Percentiles rank a stretch among this genome's conserved stretches.
Conservation (phyloP, 2,329 filamentous ascomycete genomes). For the Fusarium ramigenum region DNA sequence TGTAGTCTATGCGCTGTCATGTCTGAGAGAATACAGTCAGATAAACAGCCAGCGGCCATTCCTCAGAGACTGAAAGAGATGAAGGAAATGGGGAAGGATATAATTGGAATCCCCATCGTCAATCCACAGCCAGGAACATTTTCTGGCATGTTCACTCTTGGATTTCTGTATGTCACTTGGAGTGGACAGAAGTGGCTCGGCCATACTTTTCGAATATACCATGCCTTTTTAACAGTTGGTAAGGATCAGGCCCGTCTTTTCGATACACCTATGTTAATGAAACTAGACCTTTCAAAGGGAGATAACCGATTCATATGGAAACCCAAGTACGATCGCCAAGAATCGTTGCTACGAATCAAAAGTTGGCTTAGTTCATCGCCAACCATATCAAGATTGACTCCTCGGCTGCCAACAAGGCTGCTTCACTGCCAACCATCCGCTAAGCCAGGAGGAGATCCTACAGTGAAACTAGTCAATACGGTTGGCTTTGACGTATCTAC, state of each 20-base stretch:
- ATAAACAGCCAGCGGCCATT: not conserved
- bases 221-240: constrained; percentile 10
- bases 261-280: not conserved
- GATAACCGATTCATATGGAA: constrained; percentile 12
- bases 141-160: constrained; percentile 13
- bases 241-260: not conserved
- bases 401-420: constrained; percentile 22
- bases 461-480: constrained; percentile 9
- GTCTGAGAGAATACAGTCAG: constrained; percentile 9
- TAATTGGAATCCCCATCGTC: constrained; percentile 16
- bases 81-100: not conserved
- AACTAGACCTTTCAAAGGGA: not conserved
- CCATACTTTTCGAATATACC: not conserved
- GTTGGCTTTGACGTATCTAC: not conserved
- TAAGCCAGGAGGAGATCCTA: not conserved
- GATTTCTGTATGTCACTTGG: not conserved
- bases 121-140: not conserved
- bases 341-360: constrained; percentile 15
- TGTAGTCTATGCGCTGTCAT: constrained; percentile 31
- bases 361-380: constrained; percentile 12
- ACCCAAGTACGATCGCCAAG: constrained; percentile 12
- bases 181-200: not conserved
- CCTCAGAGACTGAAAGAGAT: not conserved
- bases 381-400: not conserved
- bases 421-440: constrained; percentile 7